phyloP scores from a whole-genome alignment of 164 flowering plant species.

The Cinnamomum micranthum region DNA sequence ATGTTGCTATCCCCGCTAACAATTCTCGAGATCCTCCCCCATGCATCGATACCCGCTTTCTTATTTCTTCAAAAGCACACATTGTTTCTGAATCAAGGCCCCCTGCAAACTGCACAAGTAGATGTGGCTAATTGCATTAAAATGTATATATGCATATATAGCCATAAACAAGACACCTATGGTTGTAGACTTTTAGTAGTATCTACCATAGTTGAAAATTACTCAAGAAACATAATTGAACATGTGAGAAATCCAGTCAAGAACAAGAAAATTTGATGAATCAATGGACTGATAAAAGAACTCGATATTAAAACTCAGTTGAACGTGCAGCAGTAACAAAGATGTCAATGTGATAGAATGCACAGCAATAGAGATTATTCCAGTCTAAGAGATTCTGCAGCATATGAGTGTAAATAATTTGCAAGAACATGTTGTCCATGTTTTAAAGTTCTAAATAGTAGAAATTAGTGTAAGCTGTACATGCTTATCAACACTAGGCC shows the following conservation, averaged over 20 bases:
- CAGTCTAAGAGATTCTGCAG: too few relatives aligned
- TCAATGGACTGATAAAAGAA: neutral
- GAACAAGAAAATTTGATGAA: neutral
- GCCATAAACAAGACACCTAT: neutral
- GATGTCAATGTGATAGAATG: too few relatives aligned
- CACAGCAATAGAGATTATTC: too few relatives aligned
- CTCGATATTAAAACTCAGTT: neutral
- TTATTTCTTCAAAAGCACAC: conserved; percentile 61
- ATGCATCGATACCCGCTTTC: conserved; percentile 43
- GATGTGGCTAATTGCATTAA: neutral
- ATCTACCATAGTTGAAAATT: neutral
- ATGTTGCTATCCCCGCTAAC: conserved; percentile 36
- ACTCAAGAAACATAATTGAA: neutral
- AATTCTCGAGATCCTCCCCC: conserved; percentile 34
- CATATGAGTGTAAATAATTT: too few relatives aligned
- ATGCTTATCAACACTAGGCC: neutral
- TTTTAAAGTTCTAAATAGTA: neutral
- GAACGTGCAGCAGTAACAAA: neutral
- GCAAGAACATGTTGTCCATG: neutral
- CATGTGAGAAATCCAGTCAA: neutral
- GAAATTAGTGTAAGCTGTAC: neutral
- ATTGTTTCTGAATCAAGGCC: conserved; percentile 71
- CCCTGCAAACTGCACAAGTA: conserved; percentile 55
- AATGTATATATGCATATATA: neutral
- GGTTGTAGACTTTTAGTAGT: neutral